Evolutionary conservation across 108 stramenopile genomes (phyloP), one percentile per base, ranked within the genome.

Genomic region (Epithemia pelagica): DNA sequence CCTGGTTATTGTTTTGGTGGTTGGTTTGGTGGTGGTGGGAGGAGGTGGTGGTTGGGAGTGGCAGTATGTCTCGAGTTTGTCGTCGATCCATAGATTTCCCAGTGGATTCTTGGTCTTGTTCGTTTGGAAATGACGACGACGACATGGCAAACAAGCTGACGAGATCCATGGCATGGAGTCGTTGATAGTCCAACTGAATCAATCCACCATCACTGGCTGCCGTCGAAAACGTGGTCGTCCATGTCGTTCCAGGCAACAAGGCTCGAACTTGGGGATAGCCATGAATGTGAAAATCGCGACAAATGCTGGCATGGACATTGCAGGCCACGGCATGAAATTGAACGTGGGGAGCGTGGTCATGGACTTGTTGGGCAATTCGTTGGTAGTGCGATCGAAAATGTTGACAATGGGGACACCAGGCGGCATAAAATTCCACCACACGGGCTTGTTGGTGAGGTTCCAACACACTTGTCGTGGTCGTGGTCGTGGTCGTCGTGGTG

Each of bases 271-370:
- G 32, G n/a, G 62, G 62, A 24, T 63, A 63, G 28, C 62, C 62
- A 23, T 32, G 32, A 2, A 63, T 26, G 62, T 24, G 5, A 22
- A 66, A 75, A 91, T 3, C 71, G 20, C 67, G 68, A 70, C 92
- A 94, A 10, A 90, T 26, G 5, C 53, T n/a, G 31, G 51, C 53
- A 60, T 87, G 78, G 19, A 78, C 85, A 20, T 73, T 75, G 66
- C 93, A 94, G 20, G 81, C 79, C n/a, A 94, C 79, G 37, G 88
- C 93, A 73, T 85, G 75, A 22, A 94, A 73, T 30, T 74, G 58
- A 22, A 92, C 62, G 5, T 46, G 37, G 5, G 15, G 29, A 56
- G 24, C 83, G 32, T 10, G 15, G 5, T 46, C 10, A 15, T 46
- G 37, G 5, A 46, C 37, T 30, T 69, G 68, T 30, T 66, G 69